phyloP scores from a whole-genome alignment of 257 asterid species.

The Verbena officinalis region DNA sequence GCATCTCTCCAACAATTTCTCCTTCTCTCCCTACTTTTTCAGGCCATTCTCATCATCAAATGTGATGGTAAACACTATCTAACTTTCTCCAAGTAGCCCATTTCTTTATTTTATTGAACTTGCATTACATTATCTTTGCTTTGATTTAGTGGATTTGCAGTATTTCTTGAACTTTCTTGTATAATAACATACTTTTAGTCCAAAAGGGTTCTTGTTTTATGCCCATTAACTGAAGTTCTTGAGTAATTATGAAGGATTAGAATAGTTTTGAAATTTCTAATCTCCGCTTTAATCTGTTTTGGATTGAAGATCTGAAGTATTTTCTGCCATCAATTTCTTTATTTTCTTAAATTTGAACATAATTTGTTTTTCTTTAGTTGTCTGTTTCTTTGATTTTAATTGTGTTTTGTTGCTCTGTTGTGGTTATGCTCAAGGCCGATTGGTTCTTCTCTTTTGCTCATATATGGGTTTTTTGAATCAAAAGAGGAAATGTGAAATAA shows the following conservation, averaged over 20 bases:
- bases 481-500: not conserved
- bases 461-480: not conserved
- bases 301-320: slow-evolving; percentile 36
- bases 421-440: slow-evolving; percentile 12
- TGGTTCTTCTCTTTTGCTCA: slow-evolving; percentile 6
- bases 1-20: slow-evolving; percentile 48
- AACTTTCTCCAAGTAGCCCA: not conserved
- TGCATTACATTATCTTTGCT: slow-evolving; percentile 11
- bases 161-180: not conserved
- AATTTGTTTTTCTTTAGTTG: not conserved
- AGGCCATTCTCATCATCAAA: slow-evolving; percentile 47
- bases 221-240: slow-evolving; percentile 1
- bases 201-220: not conserved
- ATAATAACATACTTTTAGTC: not conserved
- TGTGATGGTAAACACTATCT: slow-evolving; percentile 55
- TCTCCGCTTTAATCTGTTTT: not conserved
- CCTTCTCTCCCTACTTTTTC: slow-evolving; percentile 57
- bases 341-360: slow-evolving; percentile 3
- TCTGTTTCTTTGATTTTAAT: slow-evolving; percentile 22
- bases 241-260: not conserved
- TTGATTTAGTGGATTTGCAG: slow-evolving; percentile 28
- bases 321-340: not conserved
- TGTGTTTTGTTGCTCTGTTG: slow-evolving; percentile 12
- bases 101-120: not conserved
- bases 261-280: not conserved